Evolutionary conservation across 768 basidiomycete genomes (phyloP), one percentile per base, ranked within the genome.

Genomic region (Lentinula raphanica): DNA sequence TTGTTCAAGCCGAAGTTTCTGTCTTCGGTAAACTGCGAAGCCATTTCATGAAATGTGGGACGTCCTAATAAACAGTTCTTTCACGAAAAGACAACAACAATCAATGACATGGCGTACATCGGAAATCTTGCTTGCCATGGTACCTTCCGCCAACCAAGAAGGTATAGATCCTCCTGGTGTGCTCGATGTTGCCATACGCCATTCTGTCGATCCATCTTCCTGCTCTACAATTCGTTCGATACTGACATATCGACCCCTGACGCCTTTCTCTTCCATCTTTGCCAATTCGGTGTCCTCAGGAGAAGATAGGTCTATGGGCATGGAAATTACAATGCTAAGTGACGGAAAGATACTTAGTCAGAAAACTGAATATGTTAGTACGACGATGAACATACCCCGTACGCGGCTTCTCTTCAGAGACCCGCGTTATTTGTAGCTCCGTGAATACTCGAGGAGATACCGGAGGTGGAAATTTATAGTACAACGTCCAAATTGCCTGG

Each of bases 101-200:
- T 21, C 12, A 27, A 19, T 17, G 19, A 51, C 3, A 35, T 35
- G 32, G 19, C 74, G 32, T 68, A 89, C 89, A 62, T 79, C 72
- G 12, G 87, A 78, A 57, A 91, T 87, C 62, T 80, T 79, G 59
- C 84, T 75, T 3, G 81, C 74, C 78, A 91, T 79, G 29, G 77
- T 78, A 58, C 69, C 75, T 60, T 90, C 86, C 3, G 79, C 79
- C 59, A 91, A 58, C 61, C 86, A 88, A 15, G 74, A 71, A 0
- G 89, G 89, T 44, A 91, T 85, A 54, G 68, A 77, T 23, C 90
- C 90, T 25, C 87, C 88, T 12, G 87, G 82, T 2, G 80, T 82
- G 63, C 85, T 86, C 25, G 86, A 85, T 2, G 87, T 88, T 2
- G 88, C 89, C 89, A 92, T 90, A 39, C 82, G 76, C 89, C 89